These are phyloP conservation scores for Monilinia laxa DNA, from an alignment of 2,329 filamentous ascomycete species.

Conservation along the genomic window DNA sequence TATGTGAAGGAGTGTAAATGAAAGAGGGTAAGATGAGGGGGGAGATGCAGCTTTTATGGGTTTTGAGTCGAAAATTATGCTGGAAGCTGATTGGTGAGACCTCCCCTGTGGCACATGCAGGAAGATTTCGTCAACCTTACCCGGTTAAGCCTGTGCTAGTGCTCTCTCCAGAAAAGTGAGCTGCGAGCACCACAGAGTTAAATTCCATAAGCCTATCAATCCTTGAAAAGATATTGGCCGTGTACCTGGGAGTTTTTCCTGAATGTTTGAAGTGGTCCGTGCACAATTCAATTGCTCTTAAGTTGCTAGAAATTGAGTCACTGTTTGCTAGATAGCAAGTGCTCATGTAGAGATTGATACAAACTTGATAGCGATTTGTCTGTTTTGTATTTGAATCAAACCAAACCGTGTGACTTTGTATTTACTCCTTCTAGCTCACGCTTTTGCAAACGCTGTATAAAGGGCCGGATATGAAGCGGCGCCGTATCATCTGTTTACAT, in stretches of 20 bases:
- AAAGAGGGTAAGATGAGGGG: conserved; percentile 35
- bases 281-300: conserved; percentile 12
- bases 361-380: not conserved
- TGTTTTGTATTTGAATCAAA: not conserved
- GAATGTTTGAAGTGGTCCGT: conserved; percentile 9
- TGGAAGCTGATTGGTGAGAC: conserved; percentile 22
- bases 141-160: conserved; percentile 30
- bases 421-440: not conserved
- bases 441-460: not conserved
- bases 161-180: conserved; percentile 12
- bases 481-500: conserved; percentile 5
- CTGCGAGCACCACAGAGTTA: not conserved
- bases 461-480: not conserved
- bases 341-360: not conserved
- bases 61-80: conserved; percentile 21
- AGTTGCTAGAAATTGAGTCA: conserved; percentile 6
- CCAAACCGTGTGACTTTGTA: not conserved
- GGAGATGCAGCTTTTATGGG: conserved; percentile 36
- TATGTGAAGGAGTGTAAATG: conserved; percentile 35
- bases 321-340: conserved; percentile 9
- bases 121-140: conserved; percentile 21
- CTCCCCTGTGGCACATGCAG: conserved; percentile 21
- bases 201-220: not conserved
- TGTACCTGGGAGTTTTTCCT: not conserved
- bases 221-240: not conserved